Base-by-base conservation (phyloP, 441 rosid genomes). In the Rhodomyrtus psidioides region DNA sequence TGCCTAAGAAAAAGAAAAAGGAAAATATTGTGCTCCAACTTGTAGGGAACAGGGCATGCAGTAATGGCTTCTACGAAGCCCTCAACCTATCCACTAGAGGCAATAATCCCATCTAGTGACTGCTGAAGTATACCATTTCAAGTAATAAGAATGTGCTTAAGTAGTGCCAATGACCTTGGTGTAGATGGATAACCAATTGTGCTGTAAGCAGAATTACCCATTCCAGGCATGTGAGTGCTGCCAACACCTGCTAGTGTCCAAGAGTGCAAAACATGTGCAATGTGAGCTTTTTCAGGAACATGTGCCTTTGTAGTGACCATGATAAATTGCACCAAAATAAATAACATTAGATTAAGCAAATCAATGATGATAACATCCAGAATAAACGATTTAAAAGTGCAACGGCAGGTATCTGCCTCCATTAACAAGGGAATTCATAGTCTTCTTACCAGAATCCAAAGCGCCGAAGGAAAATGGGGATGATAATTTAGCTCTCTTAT, bases 181-280 rank as follows among this genome's bases (percentile, higher is more conserved):
- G 96, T 90, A 95, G 97, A 90, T 94, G 98, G 92, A 94, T 92
- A 94, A 94, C 92, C 96, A 95, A 91, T 93, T 87, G 89, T 95
- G 97, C 89, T 92, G 98, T 92, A 87, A 91, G 97, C 91, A 92
- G 98, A 90, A 93, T 91, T 95, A 95, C 90, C 87, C 94, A 91
- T 93, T 94, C 96, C 99, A 95, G 96, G 94, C 90, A 93, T 83
- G 94, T 93, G 95, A 91, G 91, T 86, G 96, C 98, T 94, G 94
- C 97, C 96, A 93, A 91, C 89, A 93, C 99, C 99, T 96, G 98
- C 94, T 95, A 90, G 96, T 95, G 95, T 91, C 94, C 96, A 95
- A 90, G 94, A 91, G 96, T 95, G 98, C 93, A 94, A 95, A 91
- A 94, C 92, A 91, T 92, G 98, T 95, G 98, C 94, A 90, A 90